These are phyloP conservation scores for Exophiala aquamarina DNA, from an alignment of 2,329 filamentous ascomycete genomes.

Conservation along the genomic window DNA sequence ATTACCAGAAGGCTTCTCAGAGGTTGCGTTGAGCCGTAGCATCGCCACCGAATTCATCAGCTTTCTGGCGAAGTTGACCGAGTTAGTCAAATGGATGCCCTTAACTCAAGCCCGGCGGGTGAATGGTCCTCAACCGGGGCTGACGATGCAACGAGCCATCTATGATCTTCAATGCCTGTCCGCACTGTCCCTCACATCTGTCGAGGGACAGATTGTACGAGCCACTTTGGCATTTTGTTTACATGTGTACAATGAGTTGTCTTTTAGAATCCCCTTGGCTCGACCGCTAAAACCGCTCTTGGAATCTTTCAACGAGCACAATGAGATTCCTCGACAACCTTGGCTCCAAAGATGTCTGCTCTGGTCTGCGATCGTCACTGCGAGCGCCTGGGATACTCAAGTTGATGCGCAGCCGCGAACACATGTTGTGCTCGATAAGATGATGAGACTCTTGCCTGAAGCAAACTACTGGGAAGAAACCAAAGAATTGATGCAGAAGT, in stretches of 20 bases:
- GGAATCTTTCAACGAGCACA: conserved; percentile 8
- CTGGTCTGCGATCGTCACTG: conserved; percentile 15
- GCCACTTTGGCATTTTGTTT: conserved; percentile 17
- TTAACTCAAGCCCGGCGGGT: background rate
- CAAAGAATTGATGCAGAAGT: conserved; percentile 11
- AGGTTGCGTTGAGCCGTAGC: conserved; percentile 12
- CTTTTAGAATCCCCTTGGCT: conserved; percentile 14
- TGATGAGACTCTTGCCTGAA: conserved; percentile 4
- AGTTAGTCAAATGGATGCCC: conserved; percentile 12
- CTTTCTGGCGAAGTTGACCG: conserved; percentile 16
- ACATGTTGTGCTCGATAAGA: conserved; percentile 10
- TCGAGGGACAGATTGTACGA: conserved; percentile 11
- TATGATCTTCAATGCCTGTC: conserved; percentile 20
- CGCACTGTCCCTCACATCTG: conserved; percentile 8
- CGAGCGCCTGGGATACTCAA: conserved; percentile 18
- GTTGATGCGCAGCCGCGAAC: conserved; percentile 12
- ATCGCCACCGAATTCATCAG: conserved; percentile 18
- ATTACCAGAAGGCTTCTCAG: conserved; percentile 16
- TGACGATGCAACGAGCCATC: conserved; percentile 20
- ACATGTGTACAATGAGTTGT: conserved; percentile 17
- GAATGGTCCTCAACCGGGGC: conserved; percentile 2
- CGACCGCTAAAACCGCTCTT: conserved; percentile 15
- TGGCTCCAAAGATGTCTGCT: conserved; percentile 18
- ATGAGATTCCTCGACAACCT: conserved; percentile 3
- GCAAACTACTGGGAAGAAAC: conserved; percentile 14